Evolutionary conservation across 2,329 filamentous ascomycete genomes (phyloP).

Genomic region (Verticillium klebahnii): DNA sequence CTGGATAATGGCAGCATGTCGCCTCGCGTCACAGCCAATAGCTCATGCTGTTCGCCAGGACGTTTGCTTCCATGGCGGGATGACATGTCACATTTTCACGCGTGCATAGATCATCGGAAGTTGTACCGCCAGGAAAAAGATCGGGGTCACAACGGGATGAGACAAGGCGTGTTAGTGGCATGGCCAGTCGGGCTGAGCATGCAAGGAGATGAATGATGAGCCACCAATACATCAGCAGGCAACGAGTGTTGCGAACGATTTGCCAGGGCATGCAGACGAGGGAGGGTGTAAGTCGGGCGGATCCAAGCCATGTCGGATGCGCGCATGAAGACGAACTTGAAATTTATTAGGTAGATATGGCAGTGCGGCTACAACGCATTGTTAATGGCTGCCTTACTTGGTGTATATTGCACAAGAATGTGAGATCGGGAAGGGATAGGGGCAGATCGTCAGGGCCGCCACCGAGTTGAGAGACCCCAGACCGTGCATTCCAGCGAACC

Average conservation of each 20-base stretch:
- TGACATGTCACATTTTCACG: background rate
- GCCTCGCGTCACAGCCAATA: background rate
- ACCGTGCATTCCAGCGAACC: background rate
- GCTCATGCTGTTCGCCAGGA: background rate
- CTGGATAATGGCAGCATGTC: background rate
- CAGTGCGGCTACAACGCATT: background rate
- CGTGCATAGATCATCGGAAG: background rate
- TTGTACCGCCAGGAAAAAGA: background rate
- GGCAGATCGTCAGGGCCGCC: background rate
- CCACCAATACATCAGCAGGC: background rate
- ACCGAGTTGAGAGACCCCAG: background rate
- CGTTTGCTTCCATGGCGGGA: background rate
- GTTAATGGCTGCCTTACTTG: background rate
- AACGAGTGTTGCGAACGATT: background rate
- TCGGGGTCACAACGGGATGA: background rate
- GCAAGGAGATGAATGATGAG: background rate
- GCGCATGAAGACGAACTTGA: no score
- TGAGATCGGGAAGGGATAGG: background rate
- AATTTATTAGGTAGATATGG: no score
- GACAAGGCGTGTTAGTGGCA: background rate
- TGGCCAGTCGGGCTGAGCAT: background rate
- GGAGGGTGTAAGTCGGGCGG: no score
- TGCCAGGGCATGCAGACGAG: no score
- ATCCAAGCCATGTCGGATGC: no score
- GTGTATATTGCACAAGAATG: background rate